These are phyloP conservation scores for Cairneyella variabilis DNA, from an alignment of 495 filamentous ascomycete species.

Conservation along the genomic window DNA sequence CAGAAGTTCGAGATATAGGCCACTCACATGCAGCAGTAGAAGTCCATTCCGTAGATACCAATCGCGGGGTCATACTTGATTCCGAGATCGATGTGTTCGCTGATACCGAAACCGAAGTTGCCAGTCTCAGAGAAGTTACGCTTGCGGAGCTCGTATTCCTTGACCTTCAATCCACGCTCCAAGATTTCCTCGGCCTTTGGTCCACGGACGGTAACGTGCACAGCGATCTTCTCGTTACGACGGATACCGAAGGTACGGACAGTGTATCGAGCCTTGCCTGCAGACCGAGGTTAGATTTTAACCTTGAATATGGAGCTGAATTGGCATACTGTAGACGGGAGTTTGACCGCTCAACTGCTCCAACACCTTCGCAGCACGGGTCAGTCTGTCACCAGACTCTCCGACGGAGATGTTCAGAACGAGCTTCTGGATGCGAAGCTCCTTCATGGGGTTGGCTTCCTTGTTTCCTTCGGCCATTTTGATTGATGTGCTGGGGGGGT, in stretches of 20 bases:
- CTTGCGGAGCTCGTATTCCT: constrained; percentile 99
- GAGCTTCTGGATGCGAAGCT: constrained; percentile 99
- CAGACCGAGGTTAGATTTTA: constrained; percentile 2
- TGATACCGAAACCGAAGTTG: constrained; percentile 99
- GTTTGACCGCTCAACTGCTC: constrained; percentile 99
- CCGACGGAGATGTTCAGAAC: constrained; percentile 99
- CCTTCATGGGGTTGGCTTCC: constrained; percentile 95
- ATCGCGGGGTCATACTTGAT: constrained; percentile 99
- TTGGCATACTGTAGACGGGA: constrained; percentile 87
- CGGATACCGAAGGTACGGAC: constrained; percentile 99
- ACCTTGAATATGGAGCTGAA: not conserved
- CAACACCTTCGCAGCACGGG: constrained; percentile 98
- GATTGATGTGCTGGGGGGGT: constrained; percentile 22
- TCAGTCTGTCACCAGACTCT: constrained; percentile 99
- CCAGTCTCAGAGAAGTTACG: constrained; percentile 99
- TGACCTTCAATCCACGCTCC: constrained; percentile 99
- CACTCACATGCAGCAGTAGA: constrained; percentile 94
- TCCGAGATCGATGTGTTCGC: constrained; percentile 99
- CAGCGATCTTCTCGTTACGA: constrained; percentile 99
- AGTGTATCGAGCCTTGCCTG: constrained; percentile 99
- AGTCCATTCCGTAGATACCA: constrained; percentile 99
- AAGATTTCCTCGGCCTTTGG: constrained; percentile 99
- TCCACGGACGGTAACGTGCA: constrained; percentile 99
- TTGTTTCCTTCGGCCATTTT: constrained; percentile 64
- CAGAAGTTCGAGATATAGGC: constrained; percentile 32